These are phyloP conservation scores for Sambucus nigra DNA, from an alignment of 129 eudicot genomes.

Conservation along the genomic window DNA sequence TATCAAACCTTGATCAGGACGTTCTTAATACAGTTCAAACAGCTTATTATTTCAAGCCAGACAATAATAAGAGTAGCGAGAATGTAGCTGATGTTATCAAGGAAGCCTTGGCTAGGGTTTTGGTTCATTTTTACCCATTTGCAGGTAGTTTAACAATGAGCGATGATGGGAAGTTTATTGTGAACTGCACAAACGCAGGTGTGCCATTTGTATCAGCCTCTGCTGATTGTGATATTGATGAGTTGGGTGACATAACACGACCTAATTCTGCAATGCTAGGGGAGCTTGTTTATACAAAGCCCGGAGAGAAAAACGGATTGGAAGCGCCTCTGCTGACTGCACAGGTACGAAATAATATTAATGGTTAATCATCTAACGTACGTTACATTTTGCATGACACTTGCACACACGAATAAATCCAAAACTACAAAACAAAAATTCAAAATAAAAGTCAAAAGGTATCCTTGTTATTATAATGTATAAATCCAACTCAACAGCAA, in stretches of 20 bases:
- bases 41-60: conserved; percentile 2
- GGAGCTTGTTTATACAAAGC: background rate
- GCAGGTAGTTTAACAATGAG: background rate
- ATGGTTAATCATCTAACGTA: background rate
- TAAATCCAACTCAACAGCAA: no score
- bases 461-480: no score
- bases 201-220: background rate
- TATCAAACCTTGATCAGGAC: background rate
- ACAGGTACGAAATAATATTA: background rate
- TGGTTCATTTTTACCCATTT: conserved; percentile 6
- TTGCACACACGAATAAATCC: background rate
- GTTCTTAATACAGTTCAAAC: background rate
- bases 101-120: background rate
- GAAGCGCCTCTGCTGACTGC: background rate
- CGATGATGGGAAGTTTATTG: conserved; percentile 1
- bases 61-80: background rate
- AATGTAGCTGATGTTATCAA: background rate
- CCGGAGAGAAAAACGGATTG: background rate
- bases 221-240: background rate
- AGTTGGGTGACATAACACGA: background rate
- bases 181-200: conserved; percentile 5
- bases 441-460: no score
- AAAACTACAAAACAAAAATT: background rate
- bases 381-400: background rate
- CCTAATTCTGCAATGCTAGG: background rate